A percentile compares a stretch with the other conserved stretches of the same genome.
phyloP scores from a whole-genome alignment of 805 yeast species.

The Maudiozyma saulgeensis region DNA sequence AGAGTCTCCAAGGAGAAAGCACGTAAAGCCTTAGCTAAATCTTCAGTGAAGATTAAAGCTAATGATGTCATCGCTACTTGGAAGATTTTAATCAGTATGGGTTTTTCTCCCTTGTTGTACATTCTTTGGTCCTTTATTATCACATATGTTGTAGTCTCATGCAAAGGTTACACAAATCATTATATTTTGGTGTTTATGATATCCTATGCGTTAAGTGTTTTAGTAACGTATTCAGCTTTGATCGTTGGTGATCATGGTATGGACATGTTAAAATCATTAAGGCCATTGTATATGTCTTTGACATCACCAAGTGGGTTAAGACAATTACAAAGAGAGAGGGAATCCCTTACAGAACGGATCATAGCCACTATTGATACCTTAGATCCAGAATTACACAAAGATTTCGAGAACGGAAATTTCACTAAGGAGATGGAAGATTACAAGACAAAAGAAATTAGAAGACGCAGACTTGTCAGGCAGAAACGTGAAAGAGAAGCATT shows the following conservation, averaged over 20 bases:
- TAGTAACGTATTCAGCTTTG: constrained; percentile 82
- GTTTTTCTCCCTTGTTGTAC: constrained; percentile 80
- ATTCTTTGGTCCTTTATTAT: constrained; percentile 66
- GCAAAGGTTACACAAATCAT: constrained; percentile 18
- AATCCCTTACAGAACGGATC: constrained; percentile 56
- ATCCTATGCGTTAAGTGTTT: constrained; percentile 55
- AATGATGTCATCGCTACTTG: constrained; percentile 94
- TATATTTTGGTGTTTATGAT: constrained; percentile 36
- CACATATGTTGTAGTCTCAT: constrained; percentile 19
- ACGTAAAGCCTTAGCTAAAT: constrained; percentile 66
- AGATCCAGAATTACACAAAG: constrained; percentile 83
- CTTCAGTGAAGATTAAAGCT: constrained; percentile 85
- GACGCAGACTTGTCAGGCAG: constrained; percentile 27
- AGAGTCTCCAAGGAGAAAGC: constrained; percentile 66
- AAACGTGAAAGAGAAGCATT: constrained; percentile 7
- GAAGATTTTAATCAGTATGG: constrained; percentile 86
- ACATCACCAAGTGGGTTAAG: constrained; percentile 47
- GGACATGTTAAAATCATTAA: constrained; percentile 74
- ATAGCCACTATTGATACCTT: constrained; percentile 69
- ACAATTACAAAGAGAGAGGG: constrained; percentile 53
- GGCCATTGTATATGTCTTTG: constrained; percentile 66
- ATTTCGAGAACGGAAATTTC: constrained; percentile 46
- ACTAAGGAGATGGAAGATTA: constrained; percentile 24
- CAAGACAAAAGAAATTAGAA: constrained; percentile 31
- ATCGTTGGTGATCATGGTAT: constrained; percentile 88